phyloP scores from a whole-genome alignment of 257 asterid species.

The Scutellaria baicalensis region DNA sequence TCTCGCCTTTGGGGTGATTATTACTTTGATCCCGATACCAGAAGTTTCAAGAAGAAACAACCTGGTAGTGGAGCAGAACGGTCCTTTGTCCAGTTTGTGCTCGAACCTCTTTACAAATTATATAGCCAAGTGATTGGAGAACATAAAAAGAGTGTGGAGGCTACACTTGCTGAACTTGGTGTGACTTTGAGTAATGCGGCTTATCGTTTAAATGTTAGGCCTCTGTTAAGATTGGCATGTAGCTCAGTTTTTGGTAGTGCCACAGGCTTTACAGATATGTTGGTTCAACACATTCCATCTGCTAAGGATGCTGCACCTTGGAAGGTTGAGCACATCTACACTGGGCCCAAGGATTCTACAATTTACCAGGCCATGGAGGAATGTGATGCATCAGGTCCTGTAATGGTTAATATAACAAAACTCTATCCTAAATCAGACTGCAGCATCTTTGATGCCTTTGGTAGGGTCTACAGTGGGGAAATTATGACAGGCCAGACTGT shows the following conservation, averaged over 20 bases:
- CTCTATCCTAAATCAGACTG: constrained; percentile 94
- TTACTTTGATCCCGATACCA: constrained; percentile 71
- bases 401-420: constrained; percentile 89
- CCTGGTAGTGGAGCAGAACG: constrained; percentile 81
- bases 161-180: constrained; percentile 84
- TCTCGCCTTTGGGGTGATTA: constrained; percentile 96
- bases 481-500: constrained; percentile 85
- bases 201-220: constrained; percentile 84
- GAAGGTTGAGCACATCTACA: constrained; percentile 82
- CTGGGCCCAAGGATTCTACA: constrained; percentile 76
- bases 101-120: constrained; percentile 87
- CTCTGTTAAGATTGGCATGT: constrained; percentile 81
- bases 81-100: constrained; percentile 92
- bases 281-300: constrained; percentile 94
- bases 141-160: constrained; percentile 95
- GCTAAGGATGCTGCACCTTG: constrained; percentile 82
- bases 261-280: constrained; percentile 95
- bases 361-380: constrained; percentile 72
- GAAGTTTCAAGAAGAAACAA: constrained; percentile 76
- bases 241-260: constrained; percentile 95
- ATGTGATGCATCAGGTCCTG: constrained; percentile 85
- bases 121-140: constrained; percentile 98
- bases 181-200: constrained; percentile 97
- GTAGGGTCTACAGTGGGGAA: constrained; percentile 96
- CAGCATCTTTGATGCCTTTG: constrained; percentile 94